Conservation (phyloP, 306 rosid species). For the Trichosanthes truncata region DNA sequence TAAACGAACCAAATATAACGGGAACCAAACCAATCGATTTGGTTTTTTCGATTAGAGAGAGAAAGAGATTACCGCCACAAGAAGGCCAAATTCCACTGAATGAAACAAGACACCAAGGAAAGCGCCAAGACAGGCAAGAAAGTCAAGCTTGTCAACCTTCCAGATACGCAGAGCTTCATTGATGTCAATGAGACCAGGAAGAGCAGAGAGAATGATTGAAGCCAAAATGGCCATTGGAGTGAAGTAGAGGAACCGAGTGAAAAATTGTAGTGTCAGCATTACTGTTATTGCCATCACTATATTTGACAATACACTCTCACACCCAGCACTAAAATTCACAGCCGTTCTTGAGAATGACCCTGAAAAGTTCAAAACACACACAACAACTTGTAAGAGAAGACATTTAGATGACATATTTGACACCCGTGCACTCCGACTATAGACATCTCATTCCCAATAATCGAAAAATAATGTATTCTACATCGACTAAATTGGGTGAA, state of each 20-base stretch:
- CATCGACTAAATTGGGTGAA: too few relatives aligned
- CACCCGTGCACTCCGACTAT: background rate
- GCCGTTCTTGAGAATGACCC: conserved; percentile 54
- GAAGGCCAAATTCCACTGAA: conserved; percentile 80
- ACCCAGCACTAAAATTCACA: conserved; percentile 43
- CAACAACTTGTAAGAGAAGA: background rate
- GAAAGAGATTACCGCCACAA: conserved; percentile 44
- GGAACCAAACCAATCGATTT: background rate
- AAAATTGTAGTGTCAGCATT: conserved; percentile 42
- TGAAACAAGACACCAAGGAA: conserved; percentile 80
- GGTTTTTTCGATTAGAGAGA: background rate
- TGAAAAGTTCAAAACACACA: background rate
- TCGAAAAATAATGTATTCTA: too few relatives aligned
- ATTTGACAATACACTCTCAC: conserved; percentile 43
- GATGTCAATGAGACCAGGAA: conserved; percentile 75
- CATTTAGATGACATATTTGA: background rate
- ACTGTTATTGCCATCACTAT: conserved; percentile 53
- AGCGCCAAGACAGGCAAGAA: conserved; percentile 61
- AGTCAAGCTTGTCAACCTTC: conserved; percentile 80
- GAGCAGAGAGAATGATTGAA: conserved; percentile 75
- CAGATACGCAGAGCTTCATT: conserved; percentile 54
- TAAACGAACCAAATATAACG: background rate
- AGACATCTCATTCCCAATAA: background rate
- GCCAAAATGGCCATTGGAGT: conserved; percentile 81
- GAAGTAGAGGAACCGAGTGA: conserved; percentile 63